A percentile compares a stretch with the other conserved stretches of the same genome.
Evolutionary conservation across 768 basidiomycete genomes (phyloP).

Genomic region (Lentinula raphanica): DNA sequence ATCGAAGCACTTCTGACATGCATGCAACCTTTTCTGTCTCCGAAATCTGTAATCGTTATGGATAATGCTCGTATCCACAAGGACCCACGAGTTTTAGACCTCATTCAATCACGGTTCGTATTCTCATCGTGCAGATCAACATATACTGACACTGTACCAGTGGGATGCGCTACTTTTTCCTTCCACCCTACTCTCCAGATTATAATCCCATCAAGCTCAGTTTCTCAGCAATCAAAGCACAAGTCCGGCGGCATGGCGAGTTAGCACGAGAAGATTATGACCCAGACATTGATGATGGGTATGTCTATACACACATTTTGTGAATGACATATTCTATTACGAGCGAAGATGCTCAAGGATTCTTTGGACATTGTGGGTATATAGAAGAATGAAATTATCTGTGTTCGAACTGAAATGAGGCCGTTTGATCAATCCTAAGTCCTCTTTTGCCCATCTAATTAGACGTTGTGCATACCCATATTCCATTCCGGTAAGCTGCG

Average conservation of each 20-base stretch:
- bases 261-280: not conserved
- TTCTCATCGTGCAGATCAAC: no score
- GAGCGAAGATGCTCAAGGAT: not conserved
- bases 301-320: conserved; percentile 8
- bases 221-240: conserved; percentile 16
- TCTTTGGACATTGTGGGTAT: conserved; percentile 10
- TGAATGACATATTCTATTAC: conserved; percentile 4
- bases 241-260: conserved; percentile 10
- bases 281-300: conserved; percentile 1
- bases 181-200: conserved; percentile 25
- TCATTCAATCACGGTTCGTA: conserved; percentile 21
- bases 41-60: conserved; percentile 28
- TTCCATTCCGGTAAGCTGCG: no score
- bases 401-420: no score
- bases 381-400: no score
- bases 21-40: conserved; percentile 25
- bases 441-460: not conserved
- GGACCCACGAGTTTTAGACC: conserved; percentile 14
- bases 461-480: no score
- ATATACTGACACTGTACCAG: no score
- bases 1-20: conserved; percentile 19
- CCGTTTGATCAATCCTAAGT: no score
- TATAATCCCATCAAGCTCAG: conserved; percentile 22
- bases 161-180: conserved; percentile 11
- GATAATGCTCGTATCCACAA: conserved; percentile 33